Evolutionary conservation across 2,329 filamentous ascomycete genomes (phyloP).

Genomic region (Cladosporium sp.): DNA sequence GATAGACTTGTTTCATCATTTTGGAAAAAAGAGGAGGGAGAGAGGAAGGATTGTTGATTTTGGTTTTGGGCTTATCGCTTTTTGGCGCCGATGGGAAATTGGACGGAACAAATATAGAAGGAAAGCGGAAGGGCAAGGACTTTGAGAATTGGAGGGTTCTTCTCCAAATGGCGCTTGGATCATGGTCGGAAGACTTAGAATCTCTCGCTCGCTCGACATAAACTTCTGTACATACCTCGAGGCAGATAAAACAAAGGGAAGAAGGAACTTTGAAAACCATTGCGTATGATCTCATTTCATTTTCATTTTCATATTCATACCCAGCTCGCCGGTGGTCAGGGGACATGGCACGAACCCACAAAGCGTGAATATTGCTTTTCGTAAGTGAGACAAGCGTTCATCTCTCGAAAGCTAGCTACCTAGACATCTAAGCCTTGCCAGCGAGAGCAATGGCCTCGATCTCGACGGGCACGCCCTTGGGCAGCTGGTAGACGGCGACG

Average conservation of each 20-base stretch:
- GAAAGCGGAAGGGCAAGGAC: not conserved
- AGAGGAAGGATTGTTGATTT: too few relatives aligned
- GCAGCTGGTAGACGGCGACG: constrained; percentile 83
- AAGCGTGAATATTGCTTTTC: too few relatives aligned
- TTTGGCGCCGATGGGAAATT: not conserved
- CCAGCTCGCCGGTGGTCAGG: too few relatives aligned
- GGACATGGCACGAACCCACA: too few relatives aligned
- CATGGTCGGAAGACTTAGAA: not conserved
- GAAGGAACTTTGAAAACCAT: too few relatives aligned
- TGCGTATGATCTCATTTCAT: not conserved
- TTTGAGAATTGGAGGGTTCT: too few relatives aligned
- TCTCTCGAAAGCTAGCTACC: too few relatives aligned
- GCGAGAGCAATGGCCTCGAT: constrained; percentile 77
- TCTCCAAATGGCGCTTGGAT: not conserved
- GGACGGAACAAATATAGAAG: not conserved
- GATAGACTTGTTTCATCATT: not conserved
- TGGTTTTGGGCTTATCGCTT: too few relatives aligned
- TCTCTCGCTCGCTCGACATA: not conserved
- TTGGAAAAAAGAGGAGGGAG: too few relatives aligned
- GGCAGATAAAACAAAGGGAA: too few relatives aligned
- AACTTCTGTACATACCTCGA: not conserved
- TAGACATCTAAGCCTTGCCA: constrained; percentile 21
- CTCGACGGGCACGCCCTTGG: constrained; percentile 81
- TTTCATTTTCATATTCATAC: too few relatives aligned
- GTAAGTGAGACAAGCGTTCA: too few relatives aligned